These are phyloP conservation scores for Aspergillus sp. DNA, from an alignment of 2,329 filamentous ascomycete genomes.

Conservation along the genomic window DNA sequence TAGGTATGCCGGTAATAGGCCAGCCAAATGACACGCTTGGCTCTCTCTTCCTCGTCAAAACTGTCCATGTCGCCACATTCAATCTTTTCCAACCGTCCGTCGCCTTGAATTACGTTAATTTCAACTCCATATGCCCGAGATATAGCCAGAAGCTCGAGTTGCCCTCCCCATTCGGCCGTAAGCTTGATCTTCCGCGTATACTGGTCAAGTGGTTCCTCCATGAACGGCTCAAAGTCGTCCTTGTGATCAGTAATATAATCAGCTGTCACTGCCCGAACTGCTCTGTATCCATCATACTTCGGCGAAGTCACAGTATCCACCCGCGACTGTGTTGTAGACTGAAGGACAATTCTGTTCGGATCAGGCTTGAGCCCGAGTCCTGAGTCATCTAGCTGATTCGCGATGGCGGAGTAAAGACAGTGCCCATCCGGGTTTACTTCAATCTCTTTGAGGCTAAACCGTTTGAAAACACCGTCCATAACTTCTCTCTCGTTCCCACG, in stretches of 20 bases:
- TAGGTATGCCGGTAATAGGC: constrained; percentile 94
- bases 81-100: constrained; percentile 72
- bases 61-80: constrained; percentile 40
- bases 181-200: constrained; percentile 72
- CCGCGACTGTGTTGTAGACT: constrained; percentile 22
- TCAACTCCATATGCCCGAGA: constrained; percentile 70
- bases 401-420: constrained; percentile 86
- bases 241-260: constrained; percentile 65
- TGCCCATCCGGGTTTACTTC: constrained; percentile 86
- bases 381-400: constrained; percentile 63
- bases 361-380: constrained; percentile 31
- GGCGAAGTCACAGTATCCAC: constrained; percentile 27
- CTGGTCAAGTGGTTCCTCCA: constrained; percentile 67
- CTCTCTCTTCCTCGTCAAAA: constrained; percentile 35
- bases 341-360: constrained; percentile 26
- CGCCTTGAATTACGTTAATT: constrained; percentile 75
- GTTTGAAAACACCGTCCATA: constrained; percentile 61
- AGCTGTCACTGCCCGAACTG: constrained; percentile 63
- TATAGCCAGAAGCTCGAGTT: constrained; percentile 80
- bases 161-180: constrained; percentile 92
- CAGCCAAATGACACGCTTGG: constrained; percentile 65
- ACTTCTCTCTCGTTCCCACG: constrained; percentile 60
- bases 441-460: constrained; percentile 60
- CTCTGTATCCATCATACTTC: constrained; percentile 50
- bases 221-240: constrained; percentile 77